Conservation (phyloP, 2,329 filamentous ascomycete species). For the Cercospora janseana region DNA sequence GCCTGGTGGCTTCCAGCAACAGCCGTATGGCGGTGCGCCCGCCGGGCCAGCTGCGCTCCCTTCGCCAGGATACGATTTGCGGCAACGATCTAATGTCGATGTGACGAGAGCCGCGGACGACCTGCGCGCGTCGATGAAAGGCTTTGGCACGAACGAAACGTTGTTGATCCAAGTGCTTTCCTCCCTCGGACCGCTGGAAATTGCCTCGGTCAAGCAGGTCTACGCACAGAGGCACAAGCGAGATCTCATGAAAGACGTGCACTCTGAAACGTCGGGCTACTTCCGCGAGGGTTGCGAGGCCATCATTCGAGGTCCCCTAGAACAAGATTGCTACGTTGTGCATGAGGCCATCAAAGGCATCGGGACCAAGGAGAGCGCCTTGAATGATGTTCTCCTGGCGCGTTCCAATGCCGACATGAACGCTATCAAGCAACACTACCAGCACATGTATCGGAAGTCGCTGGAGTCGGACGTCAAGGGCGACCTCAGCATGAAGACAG, state of each 20-base stretch:
- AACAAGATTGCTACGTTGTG: conserved; percentile 70
- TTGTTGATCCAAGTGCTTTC: conserved; percentile 68
- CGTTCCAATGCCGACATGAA: conserved; percentile 83
- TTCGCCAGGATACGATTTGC: conserved; percentile 71
- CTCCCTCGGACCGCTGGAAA: conserved; percentile 73
- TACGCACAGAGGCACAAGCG: conserved; percentile 66
- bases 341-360: conserved; percentile 70
- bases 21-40: conserved; percentile 20
- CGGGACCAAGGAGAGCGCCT: conserved; percentile 80
- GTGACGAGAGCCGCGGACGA: conserved; percentile 66
- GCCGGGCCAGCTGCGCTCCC: conserved; percentile 58
- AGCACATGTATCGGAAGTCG: conserved; percentile 61
- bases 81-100: conserved; percentile 66
- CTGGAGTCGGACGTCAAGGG: conserved; percentile 71
- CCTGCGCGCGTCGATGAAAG: conserved; percentile 83
- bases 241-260: conserved; percentile 70
- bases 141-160: conserved; percentile 85
- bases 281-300: conserved; percentile 73
- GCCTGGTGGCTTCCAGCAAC: conserved; percentile 20
- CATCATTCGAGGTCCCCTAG: conserved; percentile 73
- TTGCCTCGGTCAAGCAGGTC: conserved; percentile 64
- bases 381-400: conserved; percentile 82
- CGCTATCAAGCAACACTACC: conserved; percentile 80
- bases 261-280: conserved; percentile 70
- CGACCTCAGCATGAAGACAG: conserved; percentile 83